Conservation (phyloP, 1,284 basidiomycete genomes). For the Xerocomus amazonicus region DNA sequence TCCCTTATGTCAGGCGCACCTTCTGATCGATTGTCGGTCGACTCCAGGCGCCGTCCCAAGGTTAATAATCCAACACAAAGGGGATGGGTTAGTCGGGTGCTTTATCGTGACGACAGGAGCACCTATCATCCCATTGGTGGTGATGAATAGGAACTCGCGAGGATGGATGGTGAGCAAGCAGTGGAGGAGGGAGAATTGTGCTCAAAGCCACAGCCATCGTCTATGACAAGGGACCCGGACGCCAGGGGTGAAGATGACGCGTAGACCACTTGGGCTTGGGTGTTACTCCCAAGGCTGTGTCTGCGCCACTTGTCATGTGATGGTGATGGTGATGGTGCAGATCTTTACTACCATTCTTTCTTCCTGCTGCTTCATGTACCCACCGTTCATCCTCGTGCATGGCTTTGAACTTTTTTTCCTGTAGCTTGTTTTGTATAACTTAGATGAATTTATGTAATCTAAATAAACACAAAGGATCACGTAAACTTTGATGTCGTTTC, state of each 20-base stretch:
- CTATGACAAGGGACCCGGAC: slow-evolving; percentile 12
- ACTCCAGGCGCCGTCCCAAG: slow-evolving; percentile 28
- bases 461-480: slow-evolving; percentile 8
- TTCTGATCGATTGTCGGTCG: slow-evolving; percentile 37
- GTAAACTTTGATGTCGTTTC: slow-evolving; percentile 24
- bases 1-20: slow-evolving; percentile 48
- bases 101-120: slow-evolving; percentile 45
- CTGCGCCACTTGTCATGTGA: slow-evolving; percentile 2
- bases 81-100: slow-evolving; percentile 50
- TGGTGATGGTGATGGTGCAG: slow-evolving; percentile 4
- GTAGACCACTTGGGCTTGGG: slow-evolving; percentile 4
- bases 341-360: background rate
- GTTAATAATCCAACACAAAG: slow-evolving; percentile 20
- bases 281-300: background rate
- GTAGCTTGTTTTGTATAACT: slow-evolving; percentile 14
- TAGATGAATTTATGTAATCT: slow-evolving; percentile 15
- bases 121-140: slow-evolving; percentile 54
- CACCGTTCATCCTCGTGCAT: slow-evolving; percentile 31
- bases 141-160: slow-evolving; percentile 70
- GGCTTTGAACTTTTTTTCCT: slow-evolving; percentile 11
- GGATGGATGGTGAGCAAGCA: slow-evolving; percentile 41
- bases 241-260: slow-evolving; percentile 6
- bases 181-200: slow-evolving; percentile 21
- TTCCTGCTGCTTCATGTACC: slow-evolving; percentile 4
- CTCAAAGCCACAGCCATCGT: slow-evolving; percentile 13